Percentiles rank a stretch among this genome's conserved stretches.
phyloP scores from a whole-genome alignment of 2,329 filamentous ascomycete species.

The Elsinoe arachidis region DNA sequence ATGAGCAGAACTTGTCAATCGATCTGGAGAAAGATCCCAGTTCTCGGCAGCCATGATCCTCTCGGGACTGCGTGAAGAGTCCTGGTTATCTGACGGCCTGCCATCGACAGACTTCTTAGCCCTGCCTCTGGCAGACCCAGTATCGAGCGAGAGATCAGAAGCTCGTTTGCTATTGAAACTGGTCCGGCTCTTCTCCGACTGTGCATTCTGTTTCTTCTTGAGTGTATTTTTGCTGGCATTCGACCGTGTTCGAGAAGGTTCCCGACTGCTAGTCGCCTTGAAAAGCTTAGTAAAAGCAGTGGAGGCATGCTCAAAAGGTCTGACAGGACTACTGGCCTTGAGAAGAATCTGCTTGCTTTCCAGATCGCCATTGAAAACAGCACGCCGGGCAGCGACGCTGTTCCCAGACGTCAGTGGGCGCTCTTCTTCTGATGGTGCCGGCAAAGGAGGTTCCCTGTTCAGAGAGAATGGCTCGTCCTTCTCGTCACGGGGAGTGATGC shows the following conservation, averaged over 20 bases:
- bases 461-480: slow-evolving; percentile 11
- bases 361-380: slow-evolving; percentile 16
- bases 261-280: slow-evolving; percentile 15
- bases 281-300: slow-evolving; percentile 31
- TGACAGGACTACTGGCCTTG: slow-evolving; percentile 26
- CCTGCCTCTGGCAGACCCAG: background rate
- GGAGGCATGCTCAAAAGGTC: slow-evolving; percentile 32
- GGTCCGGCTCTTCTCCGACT: background rate
- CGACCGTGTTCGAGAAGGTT: slow-evolving; percentile 9
- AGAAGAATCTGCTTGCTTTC: slow-evolving; percentile 22
- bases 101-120: background rate
- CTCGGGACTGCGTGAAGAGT: background rate
- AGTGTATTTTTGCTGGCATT: slow-evolving; percentile 4
- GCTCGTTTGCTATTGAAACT: background rate
- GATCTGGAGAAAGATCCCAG: background rate
- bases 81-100: background rate
- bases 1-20: background rate
- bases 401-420: background rate
- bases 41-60: background rate
- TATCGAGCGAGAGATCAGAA: background rate
- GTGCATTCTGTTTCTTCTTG: slow-evolving; percentile 1
- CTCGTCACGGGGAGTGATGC: background rate
- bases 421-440: slow-evolving; percentile 1
- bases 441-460: slow-evolving; percentile 8
- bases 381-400: slow-evolving; percentile 14